phyloP scores from a whole-genome alignment of 371 early-diverging fungal species.

The Phascolomyces articulosus region DNA sequence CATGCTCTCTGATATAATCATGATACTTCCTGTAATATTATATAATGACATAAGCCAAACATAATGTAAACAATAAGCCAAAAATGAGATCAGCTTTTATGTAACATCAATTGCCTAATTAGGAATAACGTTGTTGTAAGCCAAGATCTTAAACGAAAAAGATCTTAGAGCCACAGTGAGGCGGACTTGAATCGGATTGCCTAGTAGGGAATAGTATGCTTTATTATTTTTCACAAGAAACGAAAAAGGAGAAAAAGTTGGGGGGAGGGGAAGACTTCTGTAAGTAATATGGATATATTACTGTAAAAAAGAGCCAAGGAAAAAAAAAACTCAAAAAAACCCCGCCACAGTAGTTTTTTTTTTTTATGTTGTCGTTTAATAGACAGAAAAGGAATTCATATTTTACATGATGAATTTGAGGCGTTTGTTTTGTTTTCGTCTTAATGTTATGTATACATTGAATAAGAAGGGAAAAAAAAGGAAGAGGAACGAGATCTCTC shows the following conservation, averaged over 20 bases:
- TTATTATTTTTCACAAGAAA: too few relatives aligned
- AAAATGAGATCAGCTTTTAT: background rate
- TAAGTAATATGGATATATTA: too few relatives aligned
- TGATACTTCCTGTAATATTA: too few relatives aligned
- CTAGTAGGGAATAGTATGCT: background rate
- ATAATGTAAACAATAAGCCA: background rate
- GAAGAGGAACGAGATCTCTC: too few relatives aligned
- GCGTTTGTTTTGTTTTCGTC: too few relatives aligned
- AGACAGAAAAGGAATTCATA: too few relatives aligned
- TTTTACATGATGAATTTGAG: too few relatives aligned
- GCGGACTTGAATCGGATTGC: background rate
- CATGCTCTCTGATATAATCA: background rate
- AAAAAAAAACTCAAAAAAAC: background rate
- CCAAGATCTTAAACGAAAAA: too few relatives aligned
- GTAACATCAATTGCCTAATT: background rate
- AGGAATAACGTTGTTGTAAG: background rate
- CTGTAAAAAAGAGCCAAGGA: background rate
- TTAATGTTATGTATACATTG: too few relatives aligned
- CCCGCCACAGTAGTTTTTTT: background rate
- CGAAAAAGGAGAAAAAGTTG: background rate
- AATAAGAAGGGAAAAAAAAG: too few relatives aligned
- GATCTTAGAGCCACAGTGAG: background rate
- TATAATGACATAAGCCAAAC: background rate
- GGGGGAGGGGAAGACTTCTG: background rate
- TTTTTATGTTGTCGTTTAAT: too few relatives aligned